Evolutionary conservation across 116 monocot genomes (phyloP), one percentile per base, ranked within the genome.

Genomic region (Cymodocea nodosa): DNA sequence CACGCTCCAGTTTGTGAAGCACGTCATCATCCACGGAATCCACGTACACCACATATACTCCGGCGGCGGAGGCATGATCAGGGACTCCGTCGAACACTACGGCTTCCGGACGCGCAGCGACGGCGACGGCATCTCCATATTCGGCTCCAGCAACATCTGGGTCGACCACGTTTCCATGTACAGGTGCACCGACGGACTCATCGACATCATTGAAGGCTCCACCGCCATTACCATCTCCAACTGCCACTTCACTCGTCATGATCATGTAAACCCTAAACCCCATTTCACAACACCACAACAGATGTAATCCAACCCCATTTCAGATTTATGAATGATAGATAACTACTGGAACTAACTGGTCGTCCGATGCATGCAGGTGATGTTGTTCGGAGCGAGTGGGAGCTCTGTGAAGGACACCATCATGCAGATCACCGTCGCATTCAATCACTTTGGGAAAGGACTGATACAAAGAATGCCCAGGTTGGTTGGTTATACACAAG

Each of bases 141-240:
- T 63, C 60, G 80, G 72, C 3, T 65, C 83, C 0, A 71, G 62
- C 24, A 68, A 85, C 50, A 34, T 85, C 35, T 89, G 85, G 89
- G 62, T 89, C 44, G 89, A 89, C 48, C 89, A 89, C 30, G 57
- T 76, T 0, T 83, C 85, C n/a, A 74, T 89, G 74, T 74, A 74
- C 16, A 80, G 70, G 36, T 83, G 83, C 68, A 65, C 64, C 8
- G 89, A 89, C 56, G 89, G 89, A 2, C 78, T 89, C 44, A 72
- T 89, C 59, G 89, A 89, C 60, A 74, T 65, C 40, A 68, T 82
- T 52, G 36, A 76, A 24, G 76, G 72, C 11, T 89, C 89, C 52
- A 89, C 89, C 25, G 89, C 81, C 16, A 75, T 89, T 69, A 89
- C 89, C n/a, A 73, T 89, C 63, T 85, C 89, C 55, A 89, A 85